A percentile compares a stretch with the other conserved stretches of the same genome.
Conservation (phyloP, 1,284 basidiomycete species). For the Moesziomyces sp. region DNA sequence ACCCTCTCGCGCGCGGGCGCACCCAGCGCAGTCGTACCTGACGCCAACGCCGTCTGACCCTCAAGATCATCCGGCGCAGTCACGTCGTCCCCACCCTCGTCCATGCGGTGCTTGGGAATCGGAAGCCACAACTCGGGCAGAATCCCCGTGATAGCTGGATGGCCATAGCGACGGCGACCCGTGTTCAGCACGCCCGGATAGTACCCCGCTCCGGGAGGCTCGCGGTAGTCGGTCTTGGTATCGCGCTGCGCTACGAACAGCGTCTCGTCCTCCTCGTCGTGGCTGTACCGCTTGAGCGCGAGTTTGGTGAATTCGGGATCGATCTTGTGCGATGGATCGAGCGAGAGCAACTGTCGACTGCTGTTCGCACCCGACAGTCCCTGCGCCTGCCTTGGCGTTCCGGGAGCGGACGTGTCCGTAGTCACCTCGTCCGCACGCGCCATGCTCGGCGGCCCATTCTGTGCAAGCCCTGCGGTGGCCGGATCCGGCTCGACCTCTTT, state of each 20-base stretch:
- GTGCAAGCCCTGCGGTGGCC: slow-evolving; percentile 28
- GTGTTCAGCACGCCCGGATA: slow-evolving; percentile 60
- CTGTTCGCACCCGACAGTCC: slow-evolving; percentile 7
- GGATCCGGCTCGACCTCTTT: slow-evolving; percentile 26
- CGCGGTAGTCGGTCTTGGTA: slow-evolving; percentile 58
- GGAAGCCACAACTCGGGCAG: slow-evolving; percentile 64
- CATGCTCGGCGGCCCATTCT: slow-evolving; percentile 26
- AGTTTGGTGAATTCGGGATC: slow-evolving; percentile 46
- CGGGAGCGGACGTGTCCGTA: neutral
- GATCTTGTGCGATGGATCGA: slow-evolving; percentile 31
- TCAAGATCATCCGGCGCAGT: slow-evolving; percentile 34
- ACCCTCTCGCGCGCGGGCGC: slow-evolving; percentile 1
- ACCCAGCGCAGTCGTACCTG: slow-evolving; percentile 26
- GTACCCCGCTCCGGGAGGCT: slow-evolving; percentile 57
- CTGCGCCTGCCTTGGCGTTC: neutral
- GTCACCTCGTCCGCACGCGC: slow-evolving; percentile 14
- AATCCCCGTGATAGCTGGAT: slow-evolving; percentile 61
- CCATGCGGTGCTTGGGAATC: slow-evolving; percentile 19
- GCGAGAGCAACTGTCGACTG: slow-evolving; percentile 27
- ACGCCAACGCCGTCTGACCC: slow-evolving; percentile 14
- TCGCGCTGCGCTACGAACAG: slow-evolving; percentile 78
- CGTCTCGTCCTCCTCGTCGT: slow-evolving; percentile 88
- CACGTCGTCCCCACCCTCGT: slow-evolving; percentile 30
- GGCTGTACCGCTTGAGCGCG: slow-evolving; percentile 74
- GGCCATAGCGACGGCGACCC: slow-evolving; percentile 55